A percentile compares a stretch with the other conserved stretches of the same genome.
These are phyloP conservation scores for Hypomyces rosellus DNA, from an alignment of 2,329 filamentous ascomycete genomes.

Conservation along the genomic window DNA sequence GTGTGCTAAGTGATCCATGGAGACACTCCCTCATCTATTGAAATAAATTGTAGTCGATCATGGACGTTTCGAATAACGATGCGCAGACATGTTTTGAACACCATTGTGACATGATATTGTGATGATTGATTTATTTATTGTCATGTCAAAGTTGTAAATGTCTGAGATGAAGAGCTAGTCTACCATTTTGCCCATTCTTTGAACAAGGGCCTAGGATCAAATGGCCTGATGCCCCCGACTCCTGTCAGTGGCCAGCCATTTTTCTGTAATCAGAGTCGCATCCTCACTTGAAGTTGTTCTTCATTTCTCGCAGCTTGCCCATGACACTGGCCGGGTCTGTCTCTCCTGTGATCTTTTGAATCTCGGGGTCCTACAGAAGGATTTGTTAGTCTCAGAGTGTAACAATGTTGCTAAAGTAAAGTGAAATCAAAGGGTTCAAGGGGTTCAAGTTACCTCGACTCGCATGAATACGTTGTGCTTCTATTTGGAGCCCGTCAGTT, in stretches of 20 bases:
- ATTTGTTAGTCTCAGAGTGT: constrained; percentile 4
- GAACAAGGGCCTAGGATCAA: no score
- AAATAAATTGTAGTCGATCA: constrained; percentile 47
- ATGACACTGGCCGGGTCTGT: constrained; percentile 79
- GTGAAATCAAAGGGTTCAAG: neutral
- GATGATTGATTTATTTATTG: no score
- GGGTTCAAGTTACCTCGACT: constrained; percentile 53
- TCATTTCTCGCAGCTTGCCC: constrained; percentile 80
- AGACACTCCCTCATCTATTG: constrained; percentile 44
- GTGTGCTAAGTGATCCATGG: constrained; percentile 30
- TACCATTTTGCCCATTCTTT: no score
- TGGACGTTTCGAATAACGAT: no score
- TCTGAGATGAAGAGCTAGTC: no score
- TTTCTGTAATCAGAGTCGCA: neutral
- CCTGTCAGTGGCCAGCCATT: no score
- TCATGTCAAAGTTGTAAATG: no score
- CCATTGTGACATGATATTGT: no score
- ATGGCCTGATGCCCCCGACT: no score
- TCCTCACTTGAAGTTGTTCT: constrained; percentile 66
- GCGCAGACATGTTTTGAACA: no score
- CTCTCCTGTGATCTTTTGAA: constrained; percentile 79
- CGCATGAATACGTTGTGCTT: constrained; percentile 97
- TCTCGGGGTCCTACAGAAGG: constrained; percentile 60
- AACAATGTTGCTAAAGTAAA: no score
- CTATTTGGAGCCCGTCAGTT: constrained; percentile 35